Evolutionary conservation across 495 filamentous ascomycete species (phyloP), one percentile per base, ranked within the genome.

Genomic region (Cercophora sp.): DNA sequence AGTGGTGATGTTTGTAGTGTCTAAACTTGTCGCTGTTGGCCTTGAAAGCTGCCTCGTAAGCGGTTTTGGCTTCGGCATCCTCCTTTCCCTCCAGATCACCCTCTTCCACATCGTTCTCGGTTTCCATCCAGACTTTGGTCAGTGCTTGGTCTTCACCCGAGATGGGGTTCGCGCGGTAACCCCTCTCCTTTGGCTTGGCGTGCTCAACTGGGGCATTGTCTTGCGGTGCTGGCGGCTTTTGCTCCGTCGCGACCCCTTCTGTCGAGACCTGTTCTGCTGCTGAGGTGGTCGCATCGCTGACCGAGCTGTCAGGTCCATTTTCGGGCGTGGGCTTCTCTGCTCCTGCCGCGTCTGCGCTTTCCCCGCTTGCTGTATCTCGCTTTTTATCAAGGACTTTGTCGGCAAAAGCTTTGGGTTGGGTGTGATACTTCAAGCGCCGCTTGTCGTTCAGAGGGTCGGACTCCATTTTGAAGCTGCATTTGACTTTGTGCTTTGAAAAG

Each of bases 71-170:
- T 15, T 51, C 35, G n/a, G 31, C 47, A 39, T 53, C 50, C 20
- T 13, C 22, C 42, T 15, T 10, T n/a, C n/a, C n/a, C n/a, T n/a
- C n/a, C n/a, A n/a, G n/a, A n/a, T n/a, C n/a, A n/a, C n/a, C n/a
- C n/a, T n/a, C n/a, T n/a, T n/a, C n/a, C 19, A 20, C 42, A 8
- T 54, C 51, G n/a, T 54, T 43, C 23, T 54, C 43, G 1, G 29
- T 40, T 36, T 54, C 32, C 51, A 54, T 54, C 51, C 51, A 54
- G 3, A 54, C 42, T 5, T 20, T 25, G 23, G 48, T 54, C 23
- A 40, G 22, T 18, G 35, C 51, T 22, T 26, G 27, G 31, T 40
- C n/a, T 11, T 54, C 51, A 16, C 48, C 51, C 5, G 42, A 48
- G 32, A 54, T 48, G 31, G 41, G 41, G 43, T 54, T 48, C 36